Base-by-base conservation (phyloP, 2,329 filamentous ascomycete genomes). In the Alternaria rosae region DNA sequence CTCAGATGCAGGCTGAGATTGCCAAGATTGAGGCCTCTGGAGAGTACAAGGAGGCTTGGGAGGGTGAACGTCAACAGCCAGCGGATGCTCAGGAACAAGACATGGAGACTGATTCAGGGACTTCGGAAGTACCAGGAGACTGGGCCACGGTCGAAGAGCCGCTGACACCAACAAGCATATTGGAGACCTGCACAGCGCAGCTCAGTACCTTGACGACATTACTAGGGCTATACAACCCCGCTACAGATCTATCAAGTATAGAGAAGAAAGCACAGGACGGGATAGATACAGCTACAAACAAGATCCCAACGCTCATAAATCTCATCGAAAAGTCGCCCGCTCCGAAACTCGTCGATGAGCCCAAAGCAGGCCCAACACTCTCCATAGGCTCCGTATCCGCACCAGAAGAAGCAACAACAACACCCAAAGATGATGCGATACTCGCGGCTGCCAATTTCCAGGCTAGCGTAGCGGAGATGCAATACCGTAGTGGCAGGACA, bases 71-170 rank as follows among this genome's bases (percentile, higher is more conserved):
- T 35, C 47, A 64, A 7, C 57, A 69, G 11, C 44, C 62, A 20
- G 26, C 53, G 9, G 54, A 63, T 25, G 42, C 41, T 17, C 35
- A 52, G 17, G 59, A 72, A 13, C 64, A 71, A 8, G 59, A 71
- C 12, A 62, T 67, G 44, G 75, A 79, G 17, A 69, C 69, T 2
- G 70, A 71, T 4, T 74, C 73, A 1, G 62, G 65, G 6, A 54
- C 67, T 20, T 70, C 73, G 13, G 74, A 74, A 61, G 73, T 76
- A 44, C 77, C 85, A 38, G 88, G 88, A 62, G 85, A 89, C 69
- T 91, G 88, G 85, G 89, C 88, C 17, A 86, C 84, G 4, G 84
- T 92, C n/a, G 83, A 90, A 56, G 88, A 90, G 65, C 87, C 89
- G 0, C 81, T 91, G 25, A 90, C 89, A 2, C 85, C 87, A 25